Percentiles rank a stretch among this genome's conserved stretches.
Evolutionary conservation across 179 eudicot genomes (phyloP).

Genomic region (Beta corolliflora): DNA sequence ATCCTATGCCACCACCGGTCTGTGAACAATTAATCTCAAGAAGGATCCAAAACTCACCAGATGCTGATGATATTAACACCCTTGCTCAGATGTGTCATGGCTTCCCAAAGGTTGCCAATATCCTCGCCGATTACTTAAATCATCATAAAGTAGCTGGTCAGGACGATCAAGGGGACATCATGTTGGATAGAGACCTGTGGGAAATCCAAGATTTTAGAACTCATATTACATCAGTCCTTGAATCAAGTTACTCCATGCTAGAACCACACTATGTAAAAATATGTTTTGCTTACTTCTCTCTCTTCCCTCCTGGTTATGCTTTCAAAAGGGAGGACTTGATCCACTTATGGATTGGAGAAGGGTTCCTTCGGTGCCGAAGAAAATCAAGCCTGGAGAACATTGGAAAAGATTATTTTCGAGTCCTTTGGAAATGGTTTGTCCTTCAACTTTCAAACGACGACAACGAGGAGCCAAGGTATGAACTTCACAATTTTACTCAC

Average conservation of each 20-base stretch:
- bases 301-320: not conserved
- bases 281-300: not conserved
- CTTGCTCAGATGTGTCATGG: not conserved
- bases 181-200: not conserved
- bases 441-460: not conserved
- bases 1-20: not conserved
- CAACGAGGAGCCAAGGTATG: not conserved
- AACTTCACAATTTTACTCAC: slow-evolving; percentile 4
- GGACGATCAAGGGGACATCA: not conserved
- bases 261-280: not conserved
- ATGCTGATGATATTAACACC: not conserved
- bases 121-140: not conserved
- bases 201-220: not conserved
- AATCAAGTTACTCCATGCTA: not conserved
- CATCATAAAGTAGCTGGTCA: not conserved
- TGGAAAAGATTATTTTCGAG: not conserved
- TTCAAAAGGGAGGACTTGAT: not conserved
- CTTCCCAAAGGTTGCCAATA: not conserved
- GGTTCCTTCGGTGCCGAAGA: not conserved
- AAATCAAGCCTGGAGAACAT: not conserved
- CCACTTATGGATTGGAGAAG: not conserved
- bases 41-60: not conserved
- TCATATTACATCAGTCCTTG: not conserved
- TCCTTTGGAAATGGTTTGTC: slow-evolving; percentile 3
- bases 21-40: not conserved